Base-by-base conservation (phyloP, 495 filamentous ascomycete species). In the Trichocladium uniseriatum region DNA sequence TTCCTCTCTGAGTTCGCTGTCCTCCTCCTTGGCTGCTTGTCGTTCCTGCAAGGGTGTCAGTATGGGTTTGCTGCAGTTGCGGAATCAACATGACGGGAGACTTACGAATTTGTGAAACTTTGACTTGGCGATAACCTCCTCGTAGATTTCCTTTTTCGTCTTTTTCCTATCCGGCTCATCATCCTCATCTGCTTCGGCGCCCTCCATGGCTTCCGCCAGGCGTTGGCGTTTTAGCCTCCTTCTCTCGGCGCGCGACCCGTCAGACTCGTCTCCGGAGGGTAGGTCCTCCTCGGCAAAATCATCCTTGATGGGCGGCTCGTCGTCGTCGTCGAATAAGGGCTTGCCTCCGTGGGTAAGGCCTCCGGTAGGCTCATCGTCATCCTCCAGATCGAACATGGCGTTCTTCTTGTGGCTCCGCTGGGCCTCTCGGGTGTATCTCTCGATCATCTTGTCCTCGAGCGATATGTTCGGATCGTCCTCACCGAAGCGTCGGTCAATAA, bases 121-220 rank as follows among this genome's bases (percentile, higher is more conserved):
- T 2, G 94, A 97, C 67, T 97, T 99, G 32, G 89, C 85, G 51
- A 97, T 97, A 51, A 97, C 80, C 66, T 98, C 94, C 56, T 91
- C 84, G 84, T 96, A 95, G 28, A 97, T 86, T 61, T 99, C 92
- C 39, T 88, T 79, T 64, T 91, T 96, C 16, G 81, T 85, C 69
- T 95, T 99, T 61, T 95, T 95, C 37, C 81, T 75, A 52, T 87
- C 84, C 0, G 86, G 82, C 21, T 79, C 75, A 24, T 66, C 75
- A 2, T 66, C 74, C 18, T 71, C 68, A 15, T 70, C 76, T 6
- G 63, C 73, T 22, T 67, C 67, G 5, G 2, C 9, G 13, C 60
- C 76, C 3, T 58, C 64, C 4, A 54, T 63, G n/a, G 60, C 63
- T 49, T 69, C 63, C 10, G 64, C 69, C 5, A 70, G 67, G 6